Percentiles rank a stretch among this genome's conserved stretches.
These are phyloP conservation scores for Peronospora belbahrii DNA, from an alignment of 352 stramenopile genomes.

Conservation along the genomic window DNA sequence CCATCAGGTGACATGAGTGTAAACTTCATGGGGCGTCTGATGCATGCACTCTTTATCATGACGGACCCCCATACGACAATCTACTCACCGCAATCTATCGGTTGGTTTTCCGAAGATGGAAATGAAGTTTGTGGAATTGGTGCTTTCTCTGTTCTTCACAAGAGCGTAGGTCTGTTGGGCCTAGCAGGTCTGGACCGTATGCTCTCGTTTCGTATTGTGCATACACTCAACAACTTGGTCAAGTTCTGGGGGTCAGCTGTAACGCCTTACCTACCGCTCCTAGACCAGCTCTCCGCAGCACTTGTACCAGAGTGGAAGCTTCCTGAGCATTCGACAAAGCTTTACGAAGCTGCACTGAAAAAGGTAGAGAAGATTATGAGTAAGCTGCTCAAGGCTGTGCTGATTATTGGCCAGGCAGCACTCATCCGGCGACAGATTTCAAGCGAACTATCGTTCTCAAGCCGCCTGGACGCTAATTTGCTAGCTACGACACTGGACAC, in stretches of 20 bases:
- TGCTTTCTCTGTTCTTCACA: slow-evolving; percentile 84
- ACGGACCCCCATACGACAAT: slow-evolving; percentile 88
- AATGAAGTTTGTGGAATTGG: slow-evolving; percentile 86
- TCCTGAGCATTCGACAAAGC: slow-evolving; percentile 68
- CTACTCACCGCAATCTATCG: slow-evolving; percentile 88
- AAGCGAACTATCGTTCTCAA: slow-evolving; percentile 87
- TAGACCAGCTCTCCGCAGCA: slow-evolving; percentile 83
- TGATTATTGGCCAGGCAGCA: slow-evolving; percentile 91
- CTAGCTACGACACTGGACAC: slow-evolving; percentile 84
- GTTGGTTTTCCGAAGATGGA: slow-evolving; percentile 87
- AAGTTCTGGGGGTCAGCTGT: slow-evolving; percentile 89
- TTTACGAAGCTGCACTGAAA: slow-evolving; percentile 87
- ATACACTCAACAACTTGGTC: slow-evolving; percentile 90
- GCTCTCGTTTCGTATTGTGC: slow-evolving; percentile 88
- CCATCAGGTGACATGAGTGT: slow-evolving; percentile 77
- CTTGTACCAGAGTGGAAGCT: slow-evolving; percentile 87
- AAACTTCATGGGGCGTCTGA: slow-evolving; percentile 91
- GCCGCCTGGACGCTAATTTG: slow-evolving; percentile 86
- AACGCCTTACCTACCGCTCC: slow-evolving; percentile 81
- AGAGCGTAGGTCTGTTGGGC: slow-evolving; percentile 87
- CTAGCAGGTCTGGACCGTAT: slow-evolving; percentile 89
- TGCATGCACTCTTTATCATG: slow-evolving; percentile 89
- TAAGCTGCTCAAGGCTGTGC: slow-evolving; percentile 88
- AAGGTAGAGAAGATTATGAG: slow-evolving; percentile 93
- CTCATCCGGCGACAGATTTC: slow-evolving; percentile 89